Conservation (phyloP, 2,329 filamentous ascomycete species). For the Colletotrichum chlorophyti region DNA sequence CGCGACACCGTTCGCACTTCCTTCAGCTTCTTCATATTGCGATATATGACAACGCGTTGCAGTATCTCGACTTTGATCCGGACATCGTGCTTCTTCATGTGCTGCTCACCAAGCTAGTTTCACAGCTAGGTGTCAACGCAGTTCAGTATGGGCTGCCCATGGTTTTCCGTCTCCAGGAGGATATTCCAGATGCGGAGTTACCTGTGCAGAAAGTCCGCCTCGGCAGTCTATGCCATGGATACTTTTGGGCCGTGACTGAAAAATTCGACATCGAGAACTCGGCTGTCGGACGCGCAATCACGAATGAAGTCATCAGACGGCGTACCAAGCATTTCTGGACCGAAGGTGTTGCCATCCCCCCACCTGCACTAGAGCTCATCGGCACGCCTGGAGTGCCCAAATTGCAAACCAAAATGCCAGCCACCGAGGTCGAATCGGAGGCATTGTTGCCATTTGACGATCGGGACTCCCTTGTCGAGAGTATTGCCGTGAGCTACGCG, state of each 20-base stretch:
- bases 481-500: conserved; percentile 76
- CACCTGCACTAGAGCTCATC: conserved; percentile 68
- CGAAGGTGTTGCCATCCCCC: conserved; percentile 74
- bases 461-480: conserved; percentile 73
- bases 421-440: conserved; percentile 65
- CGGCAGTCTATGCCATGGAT: conserved; percentile 86
- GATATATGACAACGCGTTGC: conserved; percentile 86
- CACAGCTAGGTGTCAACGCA: conserved; percentile 83
- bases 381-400: conserved; percentile 55
- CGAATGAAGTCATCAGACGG: conserved; percentile 77
- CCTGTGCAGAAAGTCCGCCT: conserved; percentile 78
- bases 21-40: conserved; percentile 83
- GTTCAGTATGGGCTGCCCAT: conserved; percentile 82
- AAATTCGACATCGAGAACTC: conserved; percentile 79
- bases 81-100: conserved; percentile 81
- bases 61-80: conserved; percentile 73
- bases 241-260: conserved; percentile 81
- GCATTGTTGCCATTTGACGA: conserved; percentile 79
- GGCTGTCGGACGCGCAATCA: conserved; percentile 72
- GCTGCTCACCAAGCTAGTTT: conserved; percentile 76
- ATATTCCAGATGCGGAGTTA: conserved; percentile 71
- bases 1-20: conserved; percentile 70
- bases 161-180: conserved; percentile 87
- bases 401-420: conserved; percentile 53
- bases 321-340: conserved; percentile 82